These are phyloP conservation scores for Biancaea sappan DNA, from an alignment of 306 rosid genomes.

Conservation along the genomic window DNA sequence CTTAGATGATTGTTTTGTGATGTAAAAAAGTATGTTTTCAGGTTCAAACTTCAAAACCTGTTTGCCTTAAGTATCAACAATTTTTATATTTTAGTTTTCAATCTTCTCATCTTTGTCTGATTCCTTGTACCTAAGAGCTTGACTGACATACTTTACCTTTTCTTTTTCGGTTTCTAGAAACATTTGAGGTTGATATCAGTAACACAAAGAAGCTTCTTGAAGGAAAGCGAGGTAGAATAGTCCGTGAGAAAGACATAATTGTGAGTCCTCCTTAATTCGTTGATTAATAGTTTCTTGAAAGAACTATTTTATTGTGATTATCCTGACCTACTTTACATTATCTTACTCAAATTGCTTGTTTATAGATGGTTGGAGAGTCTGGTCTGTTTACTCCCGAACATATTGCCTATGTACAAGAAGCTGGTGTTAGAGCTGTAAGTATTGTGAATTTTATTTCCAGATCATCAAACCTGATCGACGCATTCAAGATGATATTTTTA, in stretches of 20 bases:
- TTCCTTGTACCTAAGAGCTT: conserved; percentile 10
- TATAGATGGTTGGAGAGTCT: conserved; percentile 96
- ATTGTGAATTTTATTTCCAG: conserved; percentile 28
- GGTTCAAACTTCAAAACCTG: neutral
- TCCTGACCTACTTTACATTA: neutral
- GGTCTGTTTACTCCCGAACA: conserved; percentile 83
- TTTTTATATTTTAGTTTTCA: neutral
- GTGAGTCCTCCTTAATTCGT: conserved; percentile 39
- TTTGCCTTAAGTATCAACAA: neutral
- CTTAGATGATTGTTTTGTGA: neutral
- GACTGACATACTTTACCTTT: conserved; percentile 5
- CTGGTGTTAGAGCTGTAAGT: conserved; percentile 91
- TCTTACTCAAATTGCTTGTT: conserved; percentile 28
- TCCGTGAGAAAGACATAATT: conserved; percentile 67
- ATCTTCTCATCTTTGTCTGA: neutral
- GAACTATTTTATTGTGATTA: neutral
- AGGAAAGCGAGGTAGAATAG: conserved; percentile 77
- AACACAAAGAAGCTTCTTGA: conserved; percentile 89
- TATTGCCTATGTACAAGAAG: conserved; percentile 87
- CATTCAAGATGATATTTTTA: neutral
- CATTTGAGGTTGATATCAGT: conserved; percentile 84
- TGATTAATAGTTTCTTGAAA: neutral
- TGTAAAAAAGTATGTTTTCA: neutral
- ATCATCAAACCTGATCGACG: neutral
- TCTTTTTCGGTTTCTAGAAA: conserved; percentile 52